phyloP scores from a whole-genome alignment of 1,139 yeast genomes.

The Yamadazyma conglobata region DNA sequence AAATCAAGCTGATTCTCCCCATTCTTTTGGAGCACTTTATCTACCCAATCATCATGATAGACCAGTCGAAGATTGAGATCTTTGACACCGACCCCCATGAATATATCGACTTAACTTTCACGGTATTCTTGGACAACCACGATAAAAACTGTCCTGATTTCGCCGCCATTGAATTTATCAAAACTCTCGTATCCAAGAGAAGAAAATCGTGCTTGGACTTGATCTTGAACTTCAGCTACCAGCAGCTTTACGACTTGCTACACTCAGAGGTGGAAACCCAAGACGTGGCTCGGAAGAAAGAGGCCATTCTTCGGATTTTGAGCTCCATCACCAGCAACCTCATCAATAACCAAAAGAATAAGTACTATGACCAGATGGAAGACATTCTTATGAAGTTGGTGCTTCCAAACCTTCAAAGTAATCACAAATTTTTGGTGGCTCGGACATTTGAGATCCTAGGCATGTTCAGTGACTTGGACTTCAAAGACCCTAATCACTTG shows the following conservation, averaged over 20 bases:
- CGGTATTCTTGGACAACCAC: conserved; percentile 49
- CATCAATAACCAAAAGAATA: conserved; percentile 54
- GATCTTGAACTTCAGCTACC: conserved; percentile 63
- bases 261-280: conserved; percentile 38
- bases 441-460: conserved; percentile 79
- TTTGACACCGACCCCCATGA: conserved; percentile 91
- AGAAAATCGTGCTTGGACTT: conserved; percentile 58
- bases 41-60: conserved; percentile 75
- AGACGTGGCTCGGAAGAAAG: conserved; percentile 66
- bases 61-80: conserved; percentile 63
- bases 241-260: conserved; percentile 41
- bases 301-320: conserved; percentile 75
- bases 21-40: conserved; percentile 68
- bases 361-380: conserved; percentile 58
- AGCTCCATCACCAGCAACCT: conserved; percentile 69
- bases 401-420: conserved; percentile 67
- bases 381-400: conserved; percentile 59
- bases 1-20: conserved; percentile 68
- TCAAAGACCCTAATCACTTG: conserved; percentile 47
- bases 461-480: conserved; percentile 63
- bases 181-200: conserved; percentile 66
- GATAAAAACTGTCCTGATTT: conserved; percentile 56
- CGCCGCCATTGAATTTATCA: conserved; percentile 61
- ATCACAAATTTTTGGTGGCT: conserved; percentile 72
- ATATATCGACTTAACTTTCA: conserved; percentile 77